A percentile compares a stretch with the other conserved stretches of the same genome.
Conservation (phyloP, 177 flowering plant genomes). For the Telopea speciosissima region DNA sequence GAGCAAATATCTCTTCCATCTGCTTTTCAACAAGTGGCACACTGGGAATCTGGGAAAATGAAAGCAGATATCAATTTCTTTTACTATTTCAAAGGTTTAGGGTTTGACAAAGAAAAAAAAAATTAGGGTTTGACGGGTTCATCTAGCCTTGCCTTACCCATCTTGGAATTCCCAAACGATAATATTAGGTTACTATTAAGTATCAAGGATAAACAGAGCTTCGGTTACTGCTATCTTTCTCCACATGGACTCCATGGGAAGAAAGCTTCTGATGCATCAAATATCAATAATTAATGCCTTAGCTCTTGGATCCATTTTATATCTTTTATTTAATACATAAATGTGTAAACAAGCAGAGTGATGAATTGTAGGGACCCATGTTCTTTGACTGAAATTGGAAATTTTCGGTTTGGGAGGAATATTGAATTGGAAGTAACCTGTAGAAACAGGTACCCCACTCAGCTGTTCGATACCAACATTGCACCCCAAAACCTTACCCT, state of each 20-base stretch:
- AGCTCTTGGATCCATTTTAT: too few relatives aligned
- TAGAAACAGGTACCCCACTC: neutral
- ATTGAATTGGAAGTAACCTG: neutral
- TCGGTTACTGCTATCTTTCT: neutral
- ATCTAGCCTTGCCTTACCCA: neutral
- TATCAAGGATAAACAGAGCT: too few relatives aligned
- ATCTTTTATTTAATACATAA: too few relatives aligned
- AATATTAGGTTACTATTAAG: too few relatives aligned
- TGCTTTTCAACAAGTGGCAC: neutral
- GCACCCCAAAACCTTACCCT: constrained; percentile 19
- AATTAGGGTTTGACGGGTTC: neutral
- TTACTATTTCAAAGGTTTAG: neutral
- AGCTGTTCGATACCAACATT: constrained; percentile 28
- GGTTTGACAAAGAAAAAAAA: too few relatives aligned
- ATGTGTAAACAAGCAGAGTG: neutral
- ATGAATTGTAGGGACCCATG: neutral
- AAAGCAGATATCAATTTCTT: neutral
- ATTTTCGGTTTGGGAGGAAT: neutral
- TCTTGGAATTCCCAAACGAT: neutral
- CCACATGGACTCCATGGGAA: too few relatives aligned
- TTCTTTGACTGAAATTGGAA: too few relatives aligned
- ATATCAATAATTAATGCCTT: too few relatives aligned
- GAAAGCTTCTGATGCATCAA: neutral
- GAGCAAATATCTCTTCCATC: neutral
- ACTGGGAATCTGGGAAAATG: neutral